phyloP scores from a whole-genome alignment of 2,329 filamentous ascomycete genomes.

The Aureobasidium vineae region DNA sequence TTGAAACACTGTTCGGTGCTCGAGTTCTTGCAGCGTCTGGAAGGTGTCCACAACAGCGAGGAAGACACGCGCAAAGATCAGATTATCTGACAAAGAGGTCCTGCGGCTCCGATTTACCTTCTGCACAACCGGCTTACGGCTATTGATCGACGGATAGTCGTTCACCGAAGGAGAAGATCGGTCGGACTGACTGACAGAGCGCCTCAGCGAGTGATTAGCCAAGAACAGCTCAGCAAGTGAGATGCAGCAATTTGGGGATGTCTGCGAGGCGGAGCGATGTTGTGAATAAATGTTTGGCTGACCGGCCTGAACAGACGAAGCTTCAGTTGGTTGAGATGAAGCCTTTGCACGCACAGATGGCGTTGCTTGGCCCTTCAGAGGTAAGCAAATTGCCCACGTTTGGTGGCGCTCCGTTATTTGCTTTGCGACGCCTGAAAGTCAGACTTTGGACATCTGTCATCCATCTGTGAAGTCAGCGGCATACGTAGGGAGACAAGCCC shows the following conservation, averaged over 20 bases:
- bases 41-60: neutral
- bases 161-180: constrained; percentile 10
- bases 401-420: constrained; percentile 14
- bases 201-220: constrained; percentile 4
- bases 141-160: constrained; percentile 19
- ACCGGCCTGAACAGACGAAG: neutral
- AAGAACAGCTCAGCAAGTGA: neutral
- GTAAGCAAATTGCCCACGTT: constrained; percentile 19
- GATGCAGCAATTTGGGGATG: neutral
- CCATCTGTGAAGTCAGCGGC: constrained; percentile 6
- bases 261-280: neutral
- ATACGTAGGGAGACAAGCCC: constrained; percentile 1
- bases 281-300: neutral
- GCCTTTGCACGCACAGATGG: constrained; percentile 18
- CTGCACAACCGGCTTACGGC: neutral
- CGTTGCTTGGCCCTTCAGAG: constrained; percentile 18
- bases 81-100: neutral
- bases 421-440: constrained; percentile 1
- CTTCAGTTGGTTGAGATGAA: constrained; percentile 21
- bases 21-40: neutral
- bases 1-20: neutral
- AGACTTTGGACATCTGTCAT: constrained; percentile 9
- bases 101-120: constrained; percentile 6
- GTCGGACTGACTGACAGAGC: neutral
- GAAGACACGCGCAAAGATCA: neutral